Base-by-base conservation (phyloP, 495 filamentous ascomycete genomes). In the Echria macrotheca region DNA sequence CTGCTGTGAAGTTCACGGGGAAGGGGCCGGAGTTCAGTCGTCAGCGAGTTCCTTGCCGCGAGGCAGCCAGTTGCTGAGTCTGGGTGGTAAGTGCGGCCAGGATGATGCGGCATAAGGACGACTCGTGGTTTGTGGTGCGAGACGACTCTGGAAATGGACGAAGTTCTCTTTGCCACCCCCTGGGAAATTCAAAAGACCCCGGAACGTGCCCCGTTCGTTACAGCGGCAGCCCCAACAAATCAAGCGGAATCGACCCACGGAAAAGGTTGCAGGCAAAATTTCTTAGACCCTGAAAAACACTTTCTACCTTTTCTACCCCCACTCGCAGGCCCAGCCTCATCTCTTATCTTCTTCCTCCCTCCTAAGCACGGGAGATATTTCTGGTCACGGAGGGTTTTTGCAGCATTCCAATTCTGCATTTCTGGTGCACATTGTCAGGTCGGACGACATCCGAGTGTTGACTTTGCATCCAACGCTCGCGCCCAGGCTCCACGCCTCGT, bases 171-270 rank as follows among this genome's bases (percentile, higher is more conserved):
- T n/a, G n/a, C n/a, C n/a, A n/a, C n/a, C n/a, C n/a, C n/a, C n/a
- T n/a, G n/a, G n/a, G n/a, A n/a, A n/a, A n/a, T n/a, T n/a, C n/a
- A n/a, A n/a, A n/a, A n/a, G n/a, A n/a, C 14, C 23, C 23, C 33
- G 28, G 36, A 23, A 46, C 42, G 31, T 53, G 36, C 29, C 37
- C 42, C 43, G 41, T 41, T 35, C 36, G 29, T 35, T 35, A 26
- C 43, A 53, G 42, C 43, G 26, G 33, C 40, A 39, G 35, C 44
- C 57, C 57, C 57, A 59, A 59, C 57, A 59, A 59, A 56, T 59
- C 53, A 37, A 31, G n/a, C 36, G 25, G 26, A 56, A 49, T 56
- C 57, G 53, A 49, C 57, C 57, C 57, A 59, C 57, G 57, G 52
- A 38, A 44, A 46, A 32, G 39, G 49, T 36, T 28, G 41, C 44